A percentile compares a stretch with the other conserved stretches of the same genome.
Evolutionary conservation across 495 filamentous ascomycete genomes (phyloP).

Genomic region (Penicillium cosmopolitanum): DNA sequence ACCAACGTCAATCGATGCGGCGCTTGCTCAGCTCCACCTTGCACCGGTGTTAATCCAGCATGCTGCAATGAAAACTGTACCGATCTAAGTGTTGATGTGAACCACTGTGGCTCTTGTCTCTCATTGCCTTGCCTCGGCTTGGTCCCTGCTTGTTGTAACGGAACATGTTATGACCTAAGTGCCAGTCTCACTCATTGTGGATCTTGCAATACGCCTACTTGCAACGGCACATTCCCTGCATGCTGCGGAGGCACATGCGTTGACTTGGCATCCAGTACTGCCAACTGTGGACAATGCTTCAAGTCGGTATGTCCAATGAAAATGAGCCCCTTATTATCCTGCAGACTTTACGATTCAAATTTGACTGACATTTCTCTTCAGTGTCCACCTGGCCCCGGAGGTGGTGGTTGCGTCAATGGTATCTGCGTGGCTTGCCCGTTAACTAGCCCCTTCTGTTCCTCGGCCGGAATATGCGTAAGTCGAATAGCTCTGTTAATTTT

Average conservation of each 20-base stretch:
- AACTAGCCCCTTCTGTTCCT: conserved; percentile 15
- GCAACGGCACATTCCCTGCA: conserved; percentile 14
- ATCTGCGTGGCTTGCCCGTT: conserved; percentile 18
- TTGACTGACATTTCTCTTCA: conserved; percentile 8
- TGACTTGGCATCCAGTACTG: conserved; percentile 12
- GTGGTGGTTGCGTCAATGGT: conserved; percentile 20
- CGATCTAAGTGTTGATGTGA: conserved; percentile 14
- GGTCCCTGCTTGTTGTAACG: conserved; percentile 22
- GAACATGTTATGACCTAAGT: conserved; percentile 16
- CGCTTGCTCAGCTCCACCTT: conserved; percentile 8
- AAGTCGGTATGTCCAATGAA: conserved; percentile 7
- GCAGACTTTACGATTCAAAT: not conserved
- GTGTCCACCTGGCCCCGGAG: conserved; percentile 21
- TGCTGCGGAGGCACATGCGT: conserved; percentile 21
- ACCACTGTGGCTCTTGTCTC: conserved; percentile 21
- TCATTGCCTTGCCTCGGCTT: conserved; percentile 14
- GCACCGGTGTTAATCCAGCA: conserved; percentile 8
- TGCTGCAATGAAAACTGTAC: conserved; percentile 20
- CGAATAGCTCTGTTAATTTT: not conserved
- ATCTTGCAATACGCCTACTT: conserved; percentile 13
- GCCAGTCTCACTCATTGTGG: conserved; percentile 17
- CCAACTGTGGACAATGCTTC: conserved; percentile 25
- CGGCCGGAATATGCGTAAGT: conserved; percentile 27
- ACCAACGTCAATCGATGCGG: conserved; percentile 13
- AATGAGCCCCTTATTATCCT: not conserved